Evolutionary conservation across 2,329 filamentous ascomycete genomes (phyloP).

Genomic region (Trichoderma breve): DNA sequence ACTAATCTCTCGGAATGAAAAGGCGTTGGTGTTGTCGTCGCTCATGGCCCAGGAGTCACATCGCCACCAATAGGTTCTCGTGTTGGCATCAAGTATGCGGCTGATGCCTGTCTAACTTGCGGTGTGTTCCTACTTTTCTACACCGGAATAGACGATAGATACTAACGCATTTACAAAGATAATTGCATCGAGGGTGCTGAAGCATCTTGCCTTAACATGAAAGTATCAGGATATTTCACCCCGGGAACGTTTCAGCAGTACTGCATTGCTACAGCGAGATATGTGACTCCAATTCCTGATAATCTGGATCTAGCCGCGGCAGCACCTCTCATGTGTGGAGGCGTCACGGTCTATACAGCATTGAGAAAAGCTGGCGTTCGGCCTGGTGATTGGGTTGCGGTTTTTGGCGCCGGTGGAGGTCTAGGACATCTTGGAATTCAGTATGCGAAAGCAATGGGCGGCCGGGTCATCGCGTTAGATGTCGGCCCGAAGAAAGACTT

Average conservation of each 20-base stretch:
- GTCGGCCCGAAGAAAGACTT: slow-evolving; percentile 18
- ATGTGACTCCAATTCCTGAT: not conserved
- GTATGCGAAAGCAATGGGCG: slow-evolving; percentile 31
- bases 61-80: not conserved
- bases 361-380: not conserved
- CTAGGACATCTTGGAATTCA: slow-evolving; percentile 32
- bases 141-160: not conserved
- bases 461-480: slow-evolving; percentile 31
- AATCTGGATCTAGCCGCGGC: not conserved
- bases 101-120: not conserved
- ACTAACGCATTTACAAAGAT: not conserved
- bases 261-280: not conserved
- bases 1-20: not conserved
- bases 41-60: not conserved
- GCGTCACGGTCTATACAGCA: not conserved
- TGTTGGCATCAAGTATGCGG: not conserved
- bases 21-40: not conserved
- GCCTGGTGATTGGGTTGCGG: not conserved
- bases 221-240: not conserved
- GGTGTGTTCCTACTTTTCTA: not conserved
- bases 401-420: slow-evolving; percentile 29
- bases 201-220: not conserved
- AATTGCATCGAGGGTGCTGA: not conserved
- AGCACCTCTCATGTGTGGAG: not conserved
- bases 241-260: not conserved